Percentiles rank a stretch among this genome's conserved stretches.
Evolutionary conservation across 2,329 filamentous ascomycete species (phyloP).

Genomic region (Trichophyton benhamiae): DNA sequence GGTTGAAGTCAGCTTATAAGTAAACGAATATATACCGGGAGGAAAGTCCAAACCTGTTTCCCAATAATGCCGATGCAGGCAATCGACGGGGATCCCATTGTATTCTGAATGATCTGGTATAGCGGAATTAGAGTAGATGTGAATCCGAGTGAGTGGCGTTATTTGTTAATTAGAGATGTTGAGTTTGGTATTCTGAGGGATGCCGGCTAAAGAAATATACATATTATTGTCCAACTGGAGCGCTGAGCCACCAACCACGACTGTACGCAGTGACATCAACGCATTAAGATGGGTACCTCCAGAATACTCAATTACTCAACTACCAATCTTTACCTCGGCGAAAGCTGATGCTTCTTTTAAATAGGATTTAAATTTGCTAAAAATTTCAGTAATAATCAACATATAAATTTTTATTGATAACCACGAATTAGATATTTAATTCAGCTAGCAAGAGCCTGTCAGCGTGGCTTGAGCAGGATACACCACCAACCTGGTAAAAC

Average conservation of each 20-base stretch:
- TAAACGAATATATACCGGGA: not conserved
- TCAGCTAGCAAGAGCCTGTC: not conserved
- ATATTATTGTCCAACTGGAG: not conserved
- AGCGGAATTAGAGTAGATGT: not conserved
- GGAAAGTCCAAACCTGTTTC: constrained; percentile 56
- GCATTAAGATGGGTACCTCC: too few relatives aligned
- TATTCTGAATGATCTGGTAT: not conserved
- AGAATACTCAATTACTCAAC: too few relatives aligned
- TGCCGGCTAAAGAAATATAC: not conserved
- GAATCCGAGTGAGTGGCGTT: not conserved
- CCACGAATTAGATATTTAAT: not conserved
- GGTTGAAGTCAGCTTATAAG: not conserved
- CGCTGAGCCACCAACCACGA: not conserved
- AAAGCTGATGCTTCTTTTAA: not conserved
- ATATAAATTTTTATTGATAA: not conserved
- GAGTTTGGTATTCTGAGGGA: not conserved
- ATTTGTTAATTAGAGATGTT: not conserved
- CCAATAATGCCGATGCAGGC: constrained; percentile 90
- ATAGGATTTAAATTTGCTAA: not conserved
- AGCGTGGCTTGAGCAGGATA: not conserved
- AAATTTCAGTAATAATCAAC: not conserved
- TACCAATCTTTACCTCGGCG: too few relatives aligned
- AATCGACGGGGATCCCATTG: constrained; percentile 43
- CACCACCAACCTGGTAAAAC: not conserved
- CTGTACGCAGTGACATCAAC: too few relatives aligned